phyloP scores from a whole-genome alignment of 129 eudicot species.

The Pseudognaphalium luteoalbum region DNA sequence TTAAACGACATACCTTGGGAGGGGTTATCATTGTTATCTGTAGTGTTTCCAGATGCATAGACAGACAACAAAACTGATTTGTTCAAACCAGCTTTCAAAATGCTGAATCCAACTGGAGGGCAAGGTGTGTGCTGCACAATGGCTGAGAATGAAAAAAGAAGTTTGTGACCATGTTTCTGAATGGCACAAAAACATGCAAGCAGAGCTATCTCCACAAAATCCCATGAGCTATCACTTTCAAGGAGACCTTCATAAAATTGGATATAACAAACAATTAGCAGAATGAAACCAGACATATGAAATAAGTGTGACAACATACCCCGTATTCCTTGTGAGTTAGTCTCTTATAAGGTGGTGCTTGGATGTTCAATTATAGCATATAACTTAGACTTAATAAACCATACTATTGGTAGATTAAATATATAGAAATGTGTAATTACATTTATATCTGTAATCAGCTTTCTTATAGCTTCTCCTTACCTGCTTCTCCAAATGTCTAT shows the following conservation, averaged over 20 bases:
- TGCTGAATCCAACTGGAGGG: slow-evolving; percentile 90
- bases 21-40: slow-evolving; percentile 44
- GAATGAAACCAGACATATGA: slow-evolving; percentile 10
- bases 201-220: slow-evolving; percentile 77
- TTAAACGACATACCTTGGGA: slow-evolving; percentile 65
- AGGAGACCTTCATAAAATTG: slow-evolving; percentile 65
- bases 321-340: background rate
- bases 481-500: too few relatives aligned
- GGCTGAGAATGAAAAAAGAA: slow-evolving; percentile 89
- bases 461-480: too few relatives aligned
- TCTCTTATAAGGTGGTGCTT: too few relatives aligned
- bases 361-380: too few relatives aligned
- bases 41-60: slow-evolving; percentile 53
- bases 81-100: slow-evolving; percentile 92
- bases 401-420: too few relatives aligned
- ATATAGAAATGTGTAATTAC: too few relatives aligned
- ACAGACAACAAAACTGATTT: slow-evolving; percentile 95
- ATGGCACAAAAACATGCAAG: slow-evolving; percentile 95
- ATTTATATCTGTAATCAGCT: too few relatives aligned
- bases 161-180: slow-evolving; percentile 87
- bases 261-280: background rate
- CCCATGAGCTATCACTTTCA: slow-evolving; percentile 70
- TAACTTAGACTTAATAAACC: too few relatives aligned
- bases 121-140: slow-evolving; percentile 86
- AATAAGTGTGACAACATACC: background rate